phyloP scores from a whole-genome alignment of 176 grass and related monocot genomes.

The Saccharum spontaneum region DNA sequence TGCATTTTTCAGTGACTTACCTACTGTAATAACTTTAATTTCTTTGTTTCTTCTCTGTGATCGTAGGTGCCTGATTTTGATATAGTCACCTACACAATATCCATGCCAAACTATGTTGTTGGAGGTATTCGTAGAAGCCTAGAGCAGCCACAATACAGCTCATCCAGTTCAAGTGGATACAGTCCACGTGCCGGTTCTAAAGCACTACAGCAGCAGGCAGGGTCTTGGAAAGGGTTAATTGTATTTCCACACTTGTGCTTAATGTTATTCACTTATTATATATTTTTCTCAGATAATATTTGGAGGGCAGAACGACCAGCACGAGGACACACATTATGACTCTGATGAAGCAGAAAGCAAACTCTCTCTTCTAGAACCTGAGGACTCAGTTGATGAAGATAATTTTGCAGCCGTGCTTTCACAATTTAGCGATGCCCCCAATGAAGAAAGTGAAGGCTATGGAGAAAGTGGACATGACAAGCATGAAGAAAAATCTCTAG shows the following conservation, averaged over 20 bases:
- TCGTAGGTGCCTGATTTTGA: slow-evolving; percentile 91
- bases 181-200: slow-evolving; percentile 35
- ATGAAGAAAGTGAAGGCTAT: slow-evolving; percentile 36
- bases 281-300: slow-evolving; percentile 43
- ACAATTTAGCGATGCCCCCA: slow-evolving; percentile 15
- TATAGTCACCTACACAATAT: slow-evolving; percentile 80
- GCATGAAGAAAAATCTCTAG: slow-evolving; percentile 40
- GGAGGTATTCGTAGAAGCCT: slow-evolving; percentile 72
- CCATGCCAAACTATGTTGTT: slow-evolving; percentile 89
- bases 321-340: slow-evolving; percentile 52
- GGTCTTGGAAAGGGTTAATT: slow-evolving; percentile 21
- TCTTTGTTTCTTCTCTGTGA: slow-evolving; percentile 12
- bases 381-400: slow-evolving; percentile 40
- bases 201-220: slow-evolving; percentile 45
- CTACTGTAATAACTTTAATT: not conserved
- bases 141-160: slow-evolving; percentile 69
- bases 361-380: slow-evolving; percentile 39
- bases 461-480: slow-evolving; percentile 37
- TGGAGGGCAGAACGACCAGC: slow-evolving; percentile 33
- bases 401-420: slow-evolving; percentile 4
- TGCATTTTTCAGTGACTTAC: not conserved
- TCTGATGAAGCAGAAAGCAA: slow-evolving; percentile 93
- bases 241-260: not conserved
- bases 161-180: slow-evolving; percentile 62
- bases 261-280: slow-evolving; percentile 18